Evolutionary conservation across 176 grass and related monocot species (phyloP), one percentile per base, ranked within the genome.

Genomic region (Oryza longistaminata): DNA sequence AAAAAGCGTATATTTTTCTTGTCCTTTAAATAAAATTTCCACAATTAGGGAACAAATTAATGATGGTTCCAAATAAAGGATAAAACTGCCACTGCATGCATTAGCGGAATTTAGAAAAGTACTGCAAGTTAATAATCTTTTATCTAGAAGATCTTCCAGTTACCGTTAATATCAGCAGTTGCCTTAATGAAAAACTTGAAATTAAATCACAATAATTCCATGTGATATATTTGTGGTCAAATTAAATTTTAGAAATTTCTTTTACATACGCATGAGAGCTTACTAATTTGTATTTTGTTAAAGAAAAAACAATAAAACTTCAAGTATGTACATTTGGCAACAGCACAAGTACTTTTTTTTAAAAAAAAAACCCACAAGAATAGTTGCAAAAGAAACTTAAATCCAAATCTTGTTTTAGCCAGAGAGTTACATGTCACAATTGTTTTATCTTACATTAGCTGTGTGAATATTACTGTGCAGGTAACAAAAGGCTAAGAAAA

Each of bases 401-500:
- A n/a, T 70, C 4, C 68, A 85, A 75, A 40, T 27, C 69, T 83
- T 78, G 27, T 78, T 86, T 86, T 24, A 44, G 34, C 43, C 58
- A 73, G 53, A 73, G 53, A 60, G 31, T 74, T 81, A 77, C 74
- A 73, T 62, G 70, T 31, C 70, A 75, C 70, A 69, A 44, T 68
- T 17, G 34, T 86, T 69, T 29, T 39, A 60, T 37, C 35, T 65
- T 60, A 79, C 68, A 86, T 86, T 27, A 86, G 83, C 26, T 68
- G 35, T 10, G 17, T 77, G 66, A 29, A 2, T 31, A 19, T 70
- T 85, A 73, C n/a, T 90, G 58, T 68, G 70, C 52, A 75, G 31
- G 73, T 73, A 31, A 50, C 11, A 74, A 21, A 82, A 74, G 35
- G 29, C 25, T 82, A 78, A 19, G 16, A 64, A 14, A 64, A 48